Percentiles rank a stretch among this genome's conserved stretches.
These are phyloP conservation scores for Podaxis sp. DNA, from an alignment of 768 basidiomycete species.

Conservation along the genomic window DNA sequence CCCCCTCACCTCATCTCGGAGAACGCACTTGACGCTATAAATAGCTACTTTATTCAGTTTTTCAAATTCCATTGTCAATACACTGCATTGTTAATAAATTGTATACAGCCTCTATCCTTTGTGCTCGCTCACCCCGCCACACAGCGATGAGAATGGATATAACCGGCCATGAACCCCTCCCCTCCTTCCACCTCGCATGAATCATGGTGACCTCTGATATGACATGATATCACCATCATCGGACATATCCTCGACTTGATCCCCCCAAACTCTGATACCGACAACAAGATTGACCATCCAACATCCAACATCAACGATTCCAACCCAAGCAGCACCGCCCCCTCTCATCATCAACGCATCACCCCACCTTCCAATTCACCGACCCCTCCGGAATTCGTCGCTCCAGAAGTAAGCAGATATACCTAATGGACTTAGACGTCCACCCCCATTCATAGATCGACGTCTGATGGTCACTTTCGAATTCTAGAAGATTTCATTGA, in stretches of 20 bases:
- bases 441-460: background rate
- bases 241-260: background rate
- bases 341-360: background rate
- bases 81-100: background rate
- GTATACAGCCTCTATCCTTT: background rate
- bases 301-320: no score
- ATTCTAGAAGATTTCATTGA: background rate
- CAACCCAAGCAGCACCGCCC: no score
- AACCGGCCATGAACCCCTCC: background rate
- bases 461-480: background rate
- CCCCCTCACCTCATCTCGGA: conserved; percentile 8
- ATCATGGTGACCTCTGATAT: background rate
- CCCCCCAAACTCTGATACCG: background rate
- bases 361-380: background rate
- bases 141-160: background rate
- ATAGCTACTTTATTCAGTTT: background rate
- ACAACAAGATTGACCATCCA: background rate
- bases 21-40: background rate
- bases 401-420: background rate
- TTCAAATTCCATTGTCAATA: background rate
- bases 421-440: background rate
- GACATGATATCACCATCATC: background rate
- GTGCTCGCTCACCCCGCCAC: background rate
- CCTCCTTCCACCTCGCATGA: background rate
- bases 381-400: background rate